Evolutionary conservation across 306 rosid genomes (phyloP).

Genomic region (Senna tora): DNA sequence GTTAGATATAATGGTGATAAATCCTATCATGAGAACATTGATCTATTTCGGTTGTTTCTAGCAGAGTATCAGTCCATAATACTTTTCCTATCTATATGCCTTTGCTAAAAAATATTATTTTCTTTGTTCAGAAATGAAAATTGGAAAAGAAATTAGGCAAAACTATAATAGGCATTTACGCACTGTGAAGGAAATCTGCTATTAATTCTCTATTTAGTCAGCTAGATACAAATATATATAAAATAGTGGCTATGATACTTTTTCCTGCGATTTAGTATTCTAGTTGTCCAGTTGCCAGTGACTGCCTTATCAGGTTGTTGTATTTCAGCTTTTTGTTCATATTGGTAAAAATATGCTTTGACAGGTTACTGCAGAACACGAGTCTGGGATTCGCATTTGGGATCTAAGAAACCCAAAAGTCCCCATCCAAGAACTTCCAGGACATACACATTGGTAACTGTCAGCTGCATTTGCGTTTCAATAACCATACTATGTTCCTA

Average conservation of each 20-base stretch:
- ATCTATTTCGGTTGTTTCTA: neutral
- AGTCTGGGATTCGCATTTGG: conserved; percentile 90
- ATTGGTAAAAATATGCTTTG: conserved; percentile 34
- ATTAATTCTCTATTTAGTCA: neutral
- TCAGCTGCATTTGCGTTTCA: conserved; percentile 25
- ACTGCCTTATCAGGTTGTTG: conserved; percentile 8
- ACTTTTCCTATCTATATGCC: neutral
- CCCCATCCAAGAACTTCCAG: conserved; percentile 86
- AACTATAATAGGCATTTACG: neutral
- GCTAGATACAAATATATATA: neutral
- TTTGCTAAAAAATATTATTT: neutral
- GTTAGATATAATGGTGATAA: neutral
- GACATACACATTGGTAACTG: conserved; percentile 94
- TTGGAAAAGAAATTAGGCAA: neutral
- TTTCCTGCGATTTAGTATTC: neutral
- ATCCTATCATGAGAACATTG: neutral
- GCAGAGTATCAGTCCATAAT: neutral
- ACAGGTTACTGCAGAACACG: conserved; percentile 91
- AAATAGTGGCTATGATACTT: neutral
- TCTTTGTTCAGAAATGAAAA: neutral
- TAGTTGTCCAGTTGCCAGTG: neutral
- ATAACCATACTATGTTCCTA: conserved; percentile 27
- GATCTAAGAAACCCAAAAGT: conserved; percentile 83
- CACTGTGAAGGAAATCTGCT: neutral
- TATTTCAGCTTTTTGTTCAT: neutral